A percentile compares a stretch with the other conserved stretches of the same genome.
Conservation (phyloP, 2,329 filamentous ascomycete species). For the Neoascochyta sp. region DNA sequence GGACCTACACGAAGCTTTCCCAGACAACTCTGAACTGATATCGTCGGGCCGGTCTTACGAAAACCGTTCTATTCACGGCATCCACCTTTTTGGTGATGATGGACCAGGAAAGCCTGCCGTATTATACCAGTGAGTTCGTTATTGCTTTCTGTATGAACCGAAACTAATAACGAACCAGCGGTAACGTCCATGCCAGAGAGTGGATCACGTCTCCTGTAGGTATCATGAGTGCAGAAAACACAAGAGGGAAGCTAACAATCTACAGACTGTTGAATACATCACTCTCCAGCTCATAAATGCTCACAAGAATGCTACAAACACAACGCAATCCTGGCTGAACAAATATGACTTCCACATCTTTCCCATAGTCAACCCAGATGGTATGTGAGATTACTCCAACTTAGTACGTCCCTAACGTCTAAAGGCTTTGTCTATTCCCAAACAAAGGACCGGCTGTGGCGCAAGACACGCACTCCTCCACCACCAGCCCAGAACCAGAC, state of each 20-base stretch:
- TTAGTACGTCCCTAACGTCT: conserved; percentile 5
- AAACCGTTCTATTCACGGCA: conserved; percentile 19
- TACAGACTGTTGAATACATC: conserved; percentile 19
- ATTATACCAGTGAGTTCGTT: conserved; percentile 20
- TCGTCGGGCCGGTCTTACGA: conserved; percentile 18
- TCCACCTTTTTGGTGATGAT: conserved; percentile 21
- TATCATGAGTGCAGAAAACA: too few relatives aligned
- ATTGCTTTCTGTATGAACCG: background rate
- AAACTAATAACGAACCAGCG: background rate
- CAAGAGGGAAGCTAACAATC: background rate
- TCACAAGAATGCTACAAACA: conserved; percentile 14
- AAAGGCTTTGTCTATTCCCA: conserved; percentile 34
- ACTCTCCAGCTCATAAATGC: conserved; percentile 16
- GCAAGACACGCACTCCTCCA: conserved; percentile 31
- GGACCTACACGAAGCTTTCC: conserved; percentile 15
- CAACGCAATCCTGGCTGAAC: conserved; percentile 25
- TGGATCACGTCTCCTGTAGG: conserved; percentile 46
- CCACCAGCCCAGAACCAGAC: conserved; percentile 21
- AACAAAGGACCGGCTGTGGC: conserved; percentile 34
- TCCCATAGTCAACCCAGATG: conserved; percentile 22
- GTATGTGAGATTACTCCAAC: too few relatives aligned
- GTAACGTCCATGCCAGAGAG: conserved; percentile 7
- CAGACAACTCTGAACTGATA: conserved; percentile 18
- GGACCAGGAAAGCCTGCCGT: conserved; percentile 36
- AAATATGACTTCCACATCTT: conserved; percentile 24